Evolutionary conservation across 2,329 filamentous ascomycete species (phyloP).

Genomic region (Dothideomycetes sp.): DNA sequence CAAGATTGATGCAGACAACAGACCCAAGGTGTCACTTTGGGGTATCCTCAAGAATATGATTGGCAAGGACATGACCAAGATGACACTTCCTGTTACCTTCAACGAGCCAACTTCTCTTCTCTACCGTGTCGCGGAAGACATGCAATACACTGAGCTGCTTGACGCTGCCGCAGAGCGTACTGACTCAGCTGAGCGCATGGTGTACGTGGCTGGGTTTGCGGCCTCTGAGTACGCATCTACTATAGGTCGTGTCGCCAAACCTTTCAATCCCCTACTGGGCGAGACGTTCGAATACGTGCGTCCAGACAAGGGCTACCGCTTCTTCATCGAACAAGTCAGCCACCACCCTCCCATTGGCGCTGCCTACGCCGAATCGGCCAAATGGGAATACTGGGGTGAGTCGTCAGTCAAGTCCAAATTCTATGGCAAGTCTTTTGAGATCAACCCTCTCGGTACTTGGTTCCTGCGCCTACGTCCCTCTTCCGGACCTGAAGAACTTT

Average conservation of each 20-base stretch:
- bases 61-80: constrained; percentile 99
- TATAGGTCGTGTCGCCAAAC: constrained; percentile 92
- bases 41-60: constrained; percentile 98
- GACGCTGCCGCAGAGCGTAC: constrained; percentile 76
- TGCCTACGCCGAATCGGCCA: constrained; percentile 81
- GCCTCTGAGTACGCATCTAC: constrained; percentile 95
- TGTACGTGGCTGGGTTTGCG: constrained; percentile 93
- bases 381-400: constrained; percentile 95
- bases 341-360: constrained; percentile 94
- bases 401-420: constrained; percentile 94
- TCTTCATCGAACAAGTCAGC: constrained; percentile 97
- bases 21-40: constrained; percentile 93
- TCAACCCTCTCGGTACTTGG: constrained; percentile 94
- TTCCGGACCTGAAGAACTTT: constrained; percentile 63
- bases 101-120: constrained; percentile 95
- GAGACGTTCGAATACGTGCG: constrained; percentile 96
- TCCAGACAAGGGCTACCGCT: constrained; percentile 94
- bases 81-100: constrained; percentile 96
- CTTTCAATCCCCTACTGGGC: constrained; percentile 91
- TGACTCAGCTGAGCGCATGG: constrained; percentile 82
- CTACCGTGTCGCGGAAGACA: constrained; percentile 90
- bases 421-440: constrained; percentile 94
- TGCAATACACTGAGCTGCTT: constrained; percentile 92
- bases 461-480: constrained; percentile 77
- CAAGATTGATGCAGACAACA: constrained; percentile 83